Base-by-base conservation (phyloP, 495 filamentous ascomycete genomes). In the Penicillium silybi region DNA sequence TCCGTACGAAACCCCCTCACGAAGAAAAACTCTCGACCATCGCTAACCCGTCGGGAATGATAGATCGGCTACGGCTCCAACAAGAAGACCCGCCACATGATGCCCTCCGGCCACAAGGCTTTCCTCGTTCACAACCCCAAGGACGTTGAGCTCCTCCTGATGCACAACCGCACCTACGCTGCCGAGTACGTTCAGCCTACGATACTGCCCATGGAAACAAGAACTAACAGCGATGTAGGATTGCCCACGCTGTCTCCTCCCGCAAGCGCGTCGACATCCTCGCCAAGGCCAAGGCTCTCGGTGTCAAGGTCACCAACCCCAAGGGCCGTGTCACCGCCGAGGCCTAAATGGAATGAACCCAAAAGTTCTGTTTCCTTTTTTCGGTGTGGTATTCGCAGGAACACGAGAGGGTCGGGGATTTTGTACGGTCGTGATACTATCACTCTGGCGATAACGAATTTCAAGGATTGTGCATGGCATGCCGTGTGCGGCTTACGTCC, bases 141-240 rank as follows among this genome's bases (percentile, higher is more conserved):
- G 69, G 95, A 97, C 67, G 86, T 98, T 68, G 92, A 97, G 78
- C 86, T 98, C 55, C 88, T 98, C 62, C 83, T 98, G 54, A 98
- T 98, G 93, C 95, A 98, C 86, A 97, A 97, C 87, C 86, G 86
- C 72, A 96, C 90, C 72, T 96, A 85, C 78, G 93, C 93, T 71
- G 93, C 93, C 68, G 95, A 97, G 93, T 97, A 87, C 66, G 90
- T 82, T 32, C 41, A 15, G 9, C 22, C 18, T 23, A 13, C 29
- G 15, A 43, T 19, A 23, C 4, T 16, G 10, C 9, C 16, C 6
- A 16, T 18, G 16, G 37, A 39, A 38, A 16, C 9, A 39, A 7
- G 3, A 13, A 39, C 37, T 39, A 19, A 39, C 18, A 9, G 9
- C 10, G 40, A n/a, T 48, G 50, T 62, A 97, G 93, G 82, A 98